Percentiles rank a stretch among this genome's conserved stretches.
phyloP scores from a whole-genome alignment of 2,329 filamentous ascomycete species.

The Sclerotinia minor region DNA sequence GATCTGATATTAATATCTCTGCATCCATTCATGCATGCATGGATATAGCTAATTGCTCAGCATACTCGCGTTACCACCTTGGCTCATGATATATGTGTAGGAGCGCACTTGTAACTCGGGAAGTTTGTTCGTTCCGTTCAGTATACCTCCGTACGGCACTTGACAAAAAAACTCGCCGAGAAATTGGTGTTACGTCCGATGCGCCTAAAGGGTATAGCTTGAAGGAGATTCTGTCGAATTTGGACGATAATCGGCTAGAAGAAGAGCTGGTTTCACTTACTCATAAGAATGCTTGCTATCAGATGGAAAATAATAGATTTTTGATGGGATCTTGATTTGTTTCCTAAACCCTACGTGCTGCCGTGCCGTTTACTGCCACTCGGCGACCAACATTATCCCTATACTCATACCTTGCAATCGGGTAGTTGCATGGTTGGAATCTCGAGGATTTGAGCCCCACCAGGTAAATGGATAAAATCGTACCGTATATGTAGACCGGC shows the following conservation, averaged over 20 bases:
- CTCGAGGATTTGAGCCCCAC: conserved; percentile 13
- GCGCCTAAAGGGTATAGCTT: not conserved
- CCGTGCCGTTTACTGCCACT: conserved; percentile 20
- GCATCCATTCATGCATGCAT: conserved; percentile 21
- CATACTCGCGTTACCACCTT: conserved; percentile 16
- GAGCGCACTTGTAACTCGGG: conserved; percentile 20
- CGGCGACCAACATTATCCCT: conserved; percentile 23
- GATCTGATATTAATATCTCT: conserved; percentile 23
- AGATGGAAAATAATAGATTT: conserved; percentile 13
- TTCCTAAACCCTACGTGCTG: conserved; percentile 2
- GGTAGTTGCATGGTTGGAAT: conserved; percentile 17
- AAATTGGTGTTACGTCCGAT: conserved; percentile 6
- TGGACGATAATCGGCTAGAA: not conserved
- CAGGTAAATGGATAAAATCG: conserved; percentile 19
- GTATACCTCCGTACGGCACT: conserved; percentile 22
- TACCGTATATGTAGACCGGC: conserved; percentile 23
- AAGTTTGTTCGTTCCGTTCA: conserved; percentile 19
- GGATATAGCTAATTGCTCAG: conserved; percentile 8
- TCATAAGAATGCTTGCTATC: conserved; percentile 2
- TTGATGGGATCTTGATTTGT: not conserved
- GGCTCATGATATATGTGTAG: conserved; percentile 6
- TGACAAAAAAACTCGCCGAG: conserved; percentile 19
- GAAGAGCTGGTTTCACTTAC: not conserved
- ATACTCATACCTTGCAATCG: conserved; percentile 13
- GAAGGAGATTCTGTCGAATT: not conserved